A percentile compares a stretch with the other conserved stretches of the same genome.
Evolutionary conservation across 2,329 filamentous ascomycete genomes (phyloP).

Genomic region (Apiospora malaysiana): DNA sequence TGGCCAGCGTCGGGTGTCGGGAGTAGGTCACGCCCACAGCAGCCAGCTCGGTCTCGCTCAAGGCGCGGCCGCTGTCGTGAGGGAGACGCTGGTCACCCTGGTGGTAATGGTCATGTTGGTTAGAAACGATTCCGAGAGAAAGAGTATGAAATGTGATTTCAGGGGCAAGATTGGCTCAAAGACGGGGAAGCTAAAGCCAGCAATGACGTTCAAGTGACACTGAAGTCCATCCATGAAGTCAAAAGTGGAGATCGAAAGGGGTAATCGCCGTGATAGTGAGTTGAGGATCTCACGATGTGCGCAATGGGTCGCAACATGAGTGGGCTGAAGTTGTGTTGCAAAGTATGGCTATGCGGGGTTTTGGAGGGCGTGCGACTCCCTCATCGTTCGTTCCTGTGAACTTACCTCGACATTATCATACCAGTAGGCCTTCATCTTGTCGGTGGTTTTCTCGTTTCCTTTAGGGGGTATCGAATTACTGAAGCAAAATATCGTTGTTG

Average conservation of each 20-base stretch:
- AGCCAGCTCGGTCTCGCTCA: conserved; percentile 69
- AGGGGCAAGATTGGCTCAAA: background rate
- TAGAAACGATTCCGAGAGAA: background rate
- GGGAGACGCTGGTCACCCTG: conserved; percentile 92
- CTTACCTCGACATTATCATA: conserved; percentile 62
- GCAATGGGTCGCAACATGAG: background rate
- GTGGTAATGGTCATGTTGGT: conserved; percentile 81
- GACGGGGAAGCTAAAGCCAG: background rate
- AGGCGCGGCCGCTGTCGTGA: conserved; percentile 80
- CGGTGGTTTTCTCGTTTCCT: background rate
- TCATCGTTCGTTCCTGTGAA: conserved; percentile 21
- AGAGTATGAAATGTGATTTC: background rate
- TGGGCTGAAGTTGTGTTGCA: background rate
- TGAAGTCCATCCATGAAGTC: background rate
- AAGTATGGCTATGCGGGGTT: conserved; percentile 17
- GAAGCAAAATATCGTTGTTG: background rate
- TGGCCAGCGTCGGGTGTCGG: conserved; percentile 65
- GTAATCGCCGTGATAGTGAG: background rate
- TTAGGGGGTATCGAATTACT: background rate
- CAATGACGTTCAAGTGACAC: background rate
- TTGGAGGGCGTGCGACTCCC: conserved; percentile 21
- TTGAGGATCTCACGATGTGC: conserved; percentile 1
- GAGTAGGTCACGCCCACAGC: conserved; percentile 83
- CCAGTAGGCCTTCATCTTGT: conserved; percentile 62
- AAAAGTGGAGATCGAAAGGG: background rate